Base-by-base conservation (phyloP, 1,139 yeast genomes). In the Pichia sp. region DNA sequence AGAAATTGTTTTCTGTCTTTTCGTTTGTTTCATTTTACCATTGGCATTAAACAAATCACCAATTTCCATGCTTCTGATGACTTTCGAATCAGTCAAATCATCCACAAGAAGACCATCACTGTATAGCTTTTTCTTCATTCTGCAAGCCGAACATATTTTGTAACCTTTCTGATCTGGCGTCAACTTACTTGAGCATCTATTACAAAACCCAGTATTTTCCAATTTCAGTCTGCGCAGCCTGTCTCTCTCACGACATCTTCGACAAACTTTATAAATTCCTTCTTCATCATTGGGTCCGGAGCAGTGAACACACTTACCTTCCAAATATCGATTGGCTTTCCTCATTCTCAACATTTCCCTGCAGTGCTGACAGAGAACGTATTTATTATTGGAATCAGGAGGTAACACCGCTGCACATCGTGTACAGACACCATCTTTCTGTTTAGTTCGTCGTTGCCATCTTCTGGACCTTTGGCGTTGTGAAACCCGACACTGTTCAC, bases 221-320 rank as follows among this genome's bases (percentile, higher is more conserved):
- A 79, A 62, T 46, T 72, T 72, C 34, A 74, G 67, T 48, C 85
- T 61, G 51, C 85, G 65, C 41, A 73, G 64, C 55, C 75, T 77
- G 55, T 79, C 85, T 53, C 76, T 78, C 44, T 71, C 75, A 48
- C 85, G 67, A 59, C 86, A 80, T 52, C 84, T 65, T 49, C 70
- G 68, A 56, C 86, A 80, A 9, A 80, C 85, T 56, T 79, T 79
- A 58, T 66, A 79, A 44, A 66, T 67, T 5, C 71, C 68, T 16
- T 44, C 47, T 41, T 49, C 61, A n/a, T 45, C 44, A 41, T 78
- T 67, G 3, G 81, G 79, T 1, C 84, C 84, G 2, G 79, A 68
- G 53, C 86, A 80, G 56, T 80, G 85, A 7, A 79, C 82, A 62
- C 86, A 80, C 54, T 72, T 72, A 0, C 86, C 85, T 52, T 72